Evolutionary conservation across 164 flowering plant genomes (phyloP), one percentile per base, ranked within the genome.

Genomic region (Dillenia turbinata): DNA sequence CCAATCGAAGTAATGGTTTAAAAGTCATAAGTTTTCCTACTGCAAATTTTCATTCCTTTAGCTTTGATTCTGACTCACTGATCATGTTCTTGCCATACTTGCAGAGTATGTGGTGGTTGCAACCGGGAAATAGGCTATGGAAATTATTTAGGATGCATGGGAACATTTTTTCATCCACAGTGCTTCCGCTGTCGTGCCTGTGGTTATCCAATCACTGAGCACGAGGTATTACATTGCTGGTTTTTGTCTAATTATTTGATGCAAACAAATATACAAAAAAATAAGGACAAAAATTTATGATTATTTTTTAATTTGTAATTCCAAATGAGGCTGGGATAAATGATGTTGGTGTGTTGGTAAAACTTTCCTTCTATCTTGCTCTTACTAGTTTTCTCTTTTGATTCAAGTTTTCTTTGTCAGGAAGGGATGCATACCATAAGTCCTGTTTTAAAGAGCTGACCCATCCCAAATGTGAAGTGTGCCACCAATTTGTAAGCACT

Each of bases 381-480:
- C 81, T 78, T 57, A 66, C 65, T 65, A 10, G 13, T 56, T 79
- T 63, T 79, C 76, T 75, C 75, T 79, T 67, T 82, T 74, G 77
- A 77, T 78, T 74, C 72, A 71, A 93, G 98, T 89, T 93, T 77
- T 89, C 97, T 61, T 78, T 93, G 83, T 89, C 97, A 80, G 96
- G 97, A 59, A 78, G 19, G 22, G 77, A 86, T 60, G 85, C 95
- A 22, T 93, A 84, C 76, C 97, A 90, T 71, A 89, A 89, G 72
- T 71, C 91, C 46, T 93, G 98, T 71, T 93, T 87, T 78, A 90
- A 80, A 66, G 96, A 93, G 78, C 62, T 87, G 68, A 84, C 87
- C 17, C 98, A 93, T 80, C 98, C 98, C 55, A 93, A 86, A 73
- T 93, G 97, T 74, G 98, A 90, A 80, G 98, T 93, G 56, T 93